A percentile compares a stretch with the other conserved stretches of the same genome.
Evolutionary conservation across 2,329 filamentous ascomycete genomes (phyloP).

Genomic region (Phialemoniopsis sp.): DNA sequence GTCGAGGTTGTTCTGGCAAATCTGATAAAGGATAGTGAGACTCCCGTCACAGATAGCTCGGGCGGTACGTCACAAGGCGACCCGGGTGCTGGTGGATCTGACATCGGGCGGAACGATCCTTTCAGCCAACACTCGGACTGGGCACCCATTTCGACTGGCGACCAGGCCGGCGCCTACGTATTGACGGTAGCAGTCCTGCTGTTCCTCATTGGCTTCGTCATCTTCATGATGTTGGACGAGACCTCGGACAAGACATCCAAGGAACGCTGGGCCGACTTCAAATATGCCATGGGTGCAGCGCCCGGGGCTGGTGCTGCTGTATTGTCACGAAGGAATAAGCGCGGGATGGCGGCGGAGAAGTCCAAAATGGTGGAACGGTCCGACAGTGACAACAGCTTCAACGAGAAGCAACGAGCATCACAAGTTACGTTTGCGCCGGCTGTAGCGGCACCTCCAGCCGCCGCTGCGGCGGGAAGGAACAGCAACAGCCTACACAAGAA

Average conservation of each 20-base stretch:
- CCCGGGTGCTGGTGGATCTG: conserved; percentile 17
- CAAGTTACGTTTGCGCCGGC: too few species aligned
- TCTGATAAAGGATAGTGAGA: conserved; percentile 40
- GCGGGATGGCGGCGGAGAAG: conserved; percentile 5
- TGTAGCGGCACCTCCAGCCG: too few species aligned
- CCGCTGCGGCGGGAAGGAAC: too few species aligned
- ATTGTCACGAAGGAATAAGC: not conserved
- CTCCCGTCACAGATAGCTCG: conserved; percentile 41
- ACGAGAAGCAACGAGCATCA: not conserved
- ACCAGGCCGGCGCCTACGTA: conserved; percentile 11
- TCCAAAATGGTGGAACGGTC: conserved; percentile 1
- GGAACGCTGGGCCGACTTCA: conserved; percentile 24
- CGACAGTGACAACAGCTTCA: conserved; percentile 2
- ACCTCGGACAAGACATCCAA: conserved; percentile 23
- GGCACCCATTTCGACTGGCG: conserved; percentile 3
- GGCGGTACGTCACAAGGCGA: conserved; percentile 54
- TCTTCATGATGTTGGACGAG: conserved; percentile 47
- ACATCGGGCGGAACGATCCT: conserved; percentile 3
- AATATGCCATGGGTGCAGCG: conserved; percentile 2
- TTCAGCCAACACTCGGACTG: not conserved
- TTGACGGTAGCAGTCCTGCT: conserved; percentile 50
- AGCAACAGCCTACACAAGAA: too few species aligned
- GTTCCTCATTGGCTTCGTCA: conserved; percentile 46
- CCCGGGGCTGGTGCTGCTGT: not conserved
- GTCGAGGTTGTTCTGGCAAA: conserved; percentile 62